Evolutionary conservation across 371 early-diverging fungal species (phyloP).

Genomic region (Choanephora cucurbitarum): DNA sequence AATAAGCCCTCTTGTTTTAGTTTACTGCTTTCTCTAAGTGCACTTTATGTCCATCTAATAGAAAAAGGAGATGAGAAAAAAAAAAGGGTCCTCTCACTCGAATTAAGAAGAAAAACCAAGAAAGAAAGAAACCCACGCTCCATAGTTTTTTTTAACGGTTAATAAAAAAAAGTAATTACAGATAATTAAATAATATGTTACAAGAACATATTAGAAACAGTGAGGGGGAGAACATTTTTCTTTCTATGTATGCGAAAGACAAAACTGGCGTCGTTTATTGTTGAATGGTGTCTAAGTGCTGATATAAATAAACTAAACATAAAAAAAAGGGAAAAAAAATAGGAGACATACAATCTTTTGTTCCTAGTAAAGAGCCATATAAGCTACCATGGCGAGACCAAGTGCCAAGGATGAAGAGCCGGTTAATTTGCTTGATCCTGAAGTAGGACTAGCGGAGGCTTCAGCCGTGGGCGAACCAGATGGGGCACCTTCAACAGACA

Average conservation of each 20-base stretch:
- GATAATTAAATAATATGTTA: too few relatives aligned
- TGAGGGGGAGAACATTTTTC: background rate
- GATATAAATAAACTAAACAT: background rate
- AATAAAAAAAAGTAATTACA: too few relatives aligned
- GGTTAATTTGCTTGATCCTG: constrained; percentile 5
- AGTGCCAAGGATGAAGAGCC: constrained; percentile 3
- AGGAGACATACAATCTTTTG: background rate
- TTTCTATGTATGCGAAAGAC: background rate
- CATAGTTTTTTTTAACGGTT: too few relatives aligned
- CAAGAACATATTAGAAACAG: background rate
- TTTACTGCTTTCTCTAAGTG: too few relatives aligned
- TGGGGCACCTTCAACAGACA: constrained; percentile 17
- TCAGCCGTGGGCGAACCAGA: background rate
- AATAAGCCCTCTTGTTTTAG: too few relatives aligned
- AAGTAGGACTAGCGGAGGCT: constrained; percentile 7
- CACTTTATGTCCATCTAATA: too few relatives aligned
- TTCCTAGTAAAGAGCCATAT: constrained; percentile 10
- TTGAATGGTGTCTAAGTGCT: background rate
- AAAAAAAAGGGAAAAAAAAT: background rate
- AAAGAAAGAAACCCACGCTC: too few relatives aligned
- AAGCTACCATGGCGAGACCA: constrained; percentile 14
- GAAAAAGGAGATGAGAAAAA: too few relatives aligned
- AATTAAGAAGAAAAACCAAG: too few relatives aligned
- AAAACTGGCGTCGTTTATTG: background rate
- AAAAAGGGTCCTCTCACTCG: too few relatives aligned